Conservation (phyloP, 805 yeast genomes). For the Wickerhamiella sorbophila region DNA sequence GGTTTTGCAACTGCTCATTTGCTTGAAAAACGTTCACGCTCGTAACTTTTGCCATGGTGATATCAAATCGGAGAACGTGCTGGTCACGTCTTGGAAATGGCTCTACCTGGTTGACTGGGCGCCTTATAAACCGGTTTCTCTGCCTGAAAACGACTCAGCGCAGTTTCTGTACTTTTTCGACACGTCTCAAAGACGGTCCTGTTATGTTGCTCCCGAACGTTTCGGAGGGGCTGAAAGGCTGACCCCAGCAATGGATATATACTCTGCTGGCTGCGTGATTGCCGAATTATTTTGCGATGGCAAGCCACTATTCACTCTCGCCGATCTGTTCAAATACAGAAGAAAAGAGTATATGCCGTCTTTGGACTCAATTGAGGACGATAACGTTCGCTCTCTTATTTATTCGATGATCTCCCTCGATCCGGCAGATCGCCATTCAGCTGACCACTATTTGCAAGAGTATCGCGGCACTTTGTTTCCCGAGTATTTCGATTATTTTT, state of each 20-base stretch:
- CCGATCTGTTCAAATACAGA: slow-evolving; percentile 75
- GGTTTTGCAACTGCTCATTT: slow-evolving; percentile 60
- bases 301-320: slow-evolving; percentile 66
- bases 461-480: slow-evolving; percentile 49
- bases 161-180: slow-evolving; percentile 87
- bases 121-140: slow-evolving; percentile 61
- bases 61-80: slow-evolving; percentile 67
- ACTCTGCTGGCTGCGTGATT: slow-evolving; percentile 51
- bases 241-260: slow-evolving; percentile 59
- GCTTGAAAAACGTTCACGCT: slow-evolving; percentile 49
- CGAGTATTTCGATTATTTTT: slow-evolving; percentile 44
- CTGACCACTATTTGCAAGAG: slow-evolving; percentile 37
- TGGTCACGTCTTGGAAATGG: slow-evolving; percentile 87
- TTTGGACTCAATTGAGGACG: slow-evolving; percentile 42
- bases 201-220: slow-evolving; percentile 92
- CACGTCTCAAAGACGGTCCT: slow-evolving; percentile 69
- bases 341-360: slow-evolving; percentile 54
- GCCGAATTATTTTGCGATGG: slow-evolving; percentile 86
- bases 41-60: slow-evolving; percentile 66
- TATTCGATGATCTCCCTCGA: slow-evolving; percentile 47
- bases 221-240: slow-evolving; percentile 32
- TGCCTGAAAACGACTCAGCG: slow-evolving; percentile 90
- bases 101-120: slow-evolving; percentile 70
- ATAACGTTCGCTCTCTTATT: slow-evolving; percentile 42
- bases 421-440: slow-evolving; percentile 45